Evolutionary conservation across 2,329 filamentous ascomycete genomes (phyloP), one percentile per base, ranked within the genome.

Genomic region (Scedosporium minutisporum): DNA sequence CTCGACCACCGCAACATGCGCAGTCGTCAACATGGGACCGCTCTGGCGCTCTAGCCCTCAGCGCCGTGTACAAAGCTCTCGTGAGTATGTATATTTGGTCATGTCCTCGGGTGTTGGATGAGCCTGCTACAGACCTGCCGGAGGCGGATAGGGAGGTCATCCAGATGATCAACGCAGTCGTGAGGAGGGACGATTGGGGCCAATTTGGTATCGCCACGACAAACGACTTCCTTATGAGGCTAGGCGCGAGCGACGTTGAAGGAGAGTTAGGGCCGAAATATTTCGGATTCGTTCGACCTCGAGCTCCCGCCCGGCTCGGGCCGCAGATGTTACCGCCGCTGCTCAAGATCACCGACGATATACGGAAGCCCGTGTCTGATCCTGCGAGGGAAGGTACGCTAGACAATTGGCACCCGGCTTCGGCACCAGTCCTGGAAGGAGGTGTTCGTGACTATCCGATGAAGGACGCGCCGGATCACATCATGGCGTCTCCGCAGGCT

Each of bases 21-120:
- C 16, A 48, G 12, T 27, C 33, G 6, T 48, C 51, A 6, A 41
- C 60, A n/a, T 61, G 60, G 60, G 60, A 61, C 57, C 23, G 61
- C 63, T 16, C 21, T 12, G 21, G 53, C 25, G 38, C 58, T 38
- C 42, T 33, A 7, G 25, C 46, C 3, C 79, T 82, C 70, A 77
- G 81, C 60, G 76, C 76, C 57, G 76, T 82, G 5, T 81, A 83
- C 67, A 80, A 82, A 66, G 77, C 74, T 3, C 69, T 85, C 4
- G 82, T 83, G 7, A 76, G 76, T 42, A 70, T 81, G 2, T 82
- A 83, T 66, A 73, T 74, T 2, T 74, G 71, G 65, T 78, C 74
- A 2, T 74, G 74, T 14, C 76, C 75, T 5, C 76, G 75, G 71
- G 71, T 78, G 16, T 72, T 81, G 10, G 81, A 84, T 60, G 74